Percentiles rank a stretch among this genome's conserved stretches.
Evolutionary conservation across 768 basidiomycete genomes (phyloP).

Genomic region (Piloderma croceum): DNA sequence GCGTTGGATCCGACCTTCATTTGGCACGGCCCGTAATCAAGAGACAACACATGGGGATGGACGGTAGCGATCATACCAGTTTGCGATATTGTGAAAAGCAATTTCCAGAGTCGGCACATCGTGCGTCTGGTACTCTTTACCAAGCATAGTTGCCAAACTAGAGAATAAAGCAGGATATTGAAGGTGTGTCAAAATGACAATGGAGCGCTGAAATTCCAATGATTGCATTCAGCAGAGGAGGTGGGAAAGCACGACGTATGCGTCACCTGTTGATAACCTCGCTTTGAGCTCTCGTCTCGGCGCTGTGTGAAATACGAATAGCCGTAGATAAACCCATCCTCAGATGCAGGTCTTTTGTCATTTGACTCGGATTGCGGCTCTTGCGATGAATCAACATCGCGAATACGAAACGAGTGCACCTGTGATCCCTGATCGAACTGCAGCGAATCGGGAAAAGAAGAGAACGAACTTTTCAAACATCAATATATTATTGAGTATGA

Average conservation of each 20-base stretch:
- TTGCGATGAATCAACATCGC: constrained; percentile 38
- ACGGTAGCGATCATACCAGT: constrained; percentile 52
- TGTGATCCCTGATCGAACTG: constrained; percentile 82
- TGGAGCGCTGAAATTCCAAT: constrained; percentile 49
- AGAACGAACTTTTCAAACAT: constrained; percentile 63
- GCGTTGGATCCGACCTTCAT: constrained; percentile 73
- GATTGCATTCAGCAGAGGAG: not conserved
- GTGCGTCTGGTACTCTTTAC: constrained; percentile 67
- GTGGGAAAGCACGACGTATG: constrained; percentile 1
- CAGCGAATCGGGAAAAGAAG: constrained; percentile 84
- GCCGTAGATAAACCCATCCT: constrained; percentile 72
- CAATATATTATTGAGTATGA: constrained; percentile 1
- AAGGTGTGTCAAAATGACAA: constrained; percentile 77
- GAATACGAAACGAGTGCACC: constrained; percentile 82
- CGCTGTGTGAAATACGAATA: constrained; percentile 73
- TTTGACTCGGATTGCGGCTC: constrained; percentile 14
- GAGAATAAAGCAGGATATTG: constrained; percentile 82
- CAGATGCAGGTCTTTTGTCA: constrained; percentile 31
- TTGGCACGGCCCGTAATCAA: constrained; percentile 29
- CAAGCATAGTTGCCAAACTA: constrained; percentile 58
- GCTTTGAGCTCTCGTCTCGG: constrained; percentile 56
- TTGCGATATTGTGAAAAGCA: constrained; percentile 79
- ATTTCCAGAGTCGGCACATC: constrained; percentile 79
- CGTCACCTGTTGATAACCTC: constrained; percentile 75
- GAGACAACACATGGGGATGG: constrained; percentile 4